A percentile compares a stretch with the other conserved stretches of the same genome.
phyloP scores from a whole-genome alignment of 164 flowering plant genomes.

The Echeveria elegans region DNA sequence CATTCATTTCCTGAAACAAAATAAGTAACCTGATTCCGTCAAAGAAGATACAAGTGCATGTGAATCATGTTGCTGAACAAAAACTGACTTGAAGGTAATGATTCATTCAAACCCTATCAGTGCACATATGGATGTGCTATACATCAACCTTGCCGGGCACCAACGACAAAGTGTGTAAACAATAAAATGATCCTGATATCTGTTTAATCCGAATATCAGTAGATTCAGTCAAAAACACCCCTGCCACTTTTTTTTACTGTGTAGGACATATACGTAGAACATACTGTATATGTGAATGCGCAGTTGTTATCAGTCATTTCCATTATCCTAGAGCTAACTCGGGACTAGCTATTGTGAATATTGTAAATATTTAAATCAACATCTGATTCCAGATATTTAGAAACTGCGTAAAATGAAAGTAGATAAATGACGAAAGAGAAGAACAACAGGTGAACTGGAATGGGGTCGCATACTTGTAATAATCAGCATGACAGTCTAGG shows the following conservation, averaged over 20 bases:
- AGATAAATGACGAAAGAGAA: too few relatives aligned
- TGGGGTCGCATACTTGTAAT: too few relatives aligned
- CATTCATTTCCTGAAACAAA: conserved; percentile 61
- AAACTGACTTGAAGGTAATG: background rate
- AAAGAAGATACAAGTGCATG: background rate
- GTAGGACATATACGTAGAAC: background rate
- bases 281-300: background rate
- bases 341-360: background rate
- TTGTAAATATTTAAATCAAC: too few relatives aligned
- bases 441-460: too few relatives aligned
- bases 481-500: too few relatives aligned
- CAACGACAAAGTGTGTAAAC: too few relatives aligned
- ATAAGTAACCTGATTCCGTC: background rate
- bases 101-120: background rate
- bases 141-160: too few relatives aligned
- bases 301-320: background rate
- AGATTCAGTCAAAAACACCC: background rate
- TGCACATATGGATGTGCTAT: background rate
- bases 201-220: background rate
- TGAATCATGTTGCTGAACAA: background rate
- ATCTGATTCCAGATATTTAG: background rate
- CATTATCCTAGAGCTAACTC: background rate
- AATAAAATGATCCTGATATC: too few relatives aligned
- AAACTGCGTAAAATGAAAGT: background rate
- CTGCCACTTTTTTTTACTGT: background rate